These are phyloP conservation scores for Plasmodium yoelii DNA, from an alignment of 169 alveolate genomes.

Conservation along the genomic window DNA sequence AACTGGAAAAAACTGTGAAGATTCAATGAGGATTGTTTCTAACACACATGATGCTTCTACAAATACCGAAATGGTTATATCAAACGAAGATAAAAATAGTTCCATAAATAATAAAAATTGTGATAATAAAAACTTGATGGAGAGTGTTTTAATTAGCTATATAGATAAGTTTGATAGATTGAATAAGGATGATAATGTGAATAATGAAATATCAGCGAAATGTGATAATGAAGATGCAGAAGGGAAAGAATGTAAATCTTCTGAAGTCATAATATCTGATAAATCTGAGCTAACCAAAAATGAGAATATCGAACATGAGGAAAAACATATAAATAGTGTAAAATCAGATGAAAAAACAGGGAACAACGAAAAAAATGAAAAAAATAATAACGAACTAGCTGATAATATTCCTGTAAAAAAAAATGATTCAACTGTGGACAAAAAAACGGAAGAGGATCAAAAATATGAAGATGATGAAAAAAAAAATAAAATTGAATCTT, in stretches of 20 bases:
- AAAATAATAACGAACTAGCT: slow-evolving; percentile 2
- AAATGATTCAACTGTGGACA: background rate
- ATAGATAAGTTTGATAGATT: slow-evolving; percentile 14
- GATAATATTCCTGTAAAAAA: slow-evolving; percentile 13
- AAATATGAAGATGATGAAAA: slow-evolving; percentile 2
- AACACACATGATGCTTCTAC: too few relatives aligned
- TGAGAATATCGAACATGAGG: background rate
- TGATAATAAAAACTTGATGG: background rate
- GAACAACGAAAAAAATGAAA: slow-evolving; percentile 2
- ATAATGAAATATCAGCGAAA: background rate
- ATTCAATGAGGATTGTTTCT: too few relatives aligned
- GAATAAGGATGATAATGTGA: background rate
- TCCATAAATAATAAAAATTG: background rate
- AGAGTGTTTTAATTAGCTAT: slow-evolving; percentile 4
- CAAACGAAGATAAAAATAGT: too few relatives aligned
- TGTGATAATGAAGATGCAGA: background rate
- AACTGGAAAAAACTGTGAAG: background rate
- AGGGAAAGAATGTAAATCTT: background rate
- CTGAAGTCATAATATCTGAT: background rate
- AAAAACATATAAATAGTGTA: background rate
- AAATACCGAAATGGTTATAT: too few relatives aligned
- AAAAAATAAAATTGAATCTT: background rate
- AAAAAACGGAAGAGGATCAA: background rate
- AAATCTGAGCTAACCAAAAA: background rate
- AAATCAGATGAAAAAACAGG: slow-evolving; percentile 11